Evolutionary conservation across 2,329 filamentous ascomycete genomes (phyloP).

Genomic region (Alternaria ventricosa): DNA sequence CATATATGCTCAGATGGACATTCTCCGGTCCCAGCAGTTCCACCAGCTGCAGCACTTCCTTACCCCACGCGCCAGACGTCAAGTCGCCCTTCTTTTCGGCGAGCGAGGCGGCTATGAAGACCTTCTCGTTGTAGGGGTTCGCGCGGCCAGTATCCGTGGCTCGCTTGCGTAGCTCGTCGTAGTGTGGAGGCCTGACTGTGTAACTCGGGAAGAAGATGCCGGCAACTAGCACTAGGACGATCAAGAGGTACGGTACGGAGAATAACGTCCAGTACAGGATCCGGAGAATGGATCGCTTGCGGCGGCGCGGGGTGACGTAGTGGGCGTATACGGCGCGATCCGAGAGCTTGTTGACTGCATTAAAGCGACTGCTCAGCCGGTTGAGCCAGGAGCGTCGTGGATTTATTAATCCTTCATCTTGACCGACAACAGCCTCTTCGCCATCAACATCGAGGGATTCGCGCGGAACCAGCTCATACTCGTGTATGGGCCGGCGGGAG

Average conservation of each 20-base stretch:
- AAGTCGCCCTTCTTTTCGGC: slow-evolving; percentile 69
- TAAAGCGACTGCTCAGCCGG: slow-evolving; percentile 24
- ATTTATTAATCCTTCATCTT: slow-evolving; percentile 9
- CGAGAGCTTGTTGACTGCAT: slow-evolving; percentile 34
- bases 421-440: slow-evolving; percentile 15
- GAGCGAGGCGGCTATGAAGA: slow-evolving; percentile 77
- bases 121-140: slow-evolving; percentile 65
- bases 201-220: slow-evolving; percentile 63
- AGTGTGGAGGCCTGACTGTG: slow-evolving; percentile 61
- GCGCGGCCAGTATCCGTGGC: slow-evolving; percentile 50
- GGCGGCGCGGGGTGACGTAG: slow-evolving; percentile 42
- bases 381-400: slow-evolving; percentile 35
- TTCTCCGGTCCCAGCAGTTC: slow-evolving; percentile 71
- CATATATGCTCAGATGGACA: slow-evolving; percentile 75
- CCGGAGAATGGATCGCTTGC: slow-evolving; percentile 40
- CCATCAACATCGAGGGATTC: slow-evolving; percentile 35
- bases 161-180: slow-evolving; percentile 51
- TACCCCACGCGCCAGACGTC: slow-evolving; percentile 69
- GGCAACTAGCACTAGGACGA: slow-evolving; percentile 51
- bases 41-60: slow-evolving; percentile 66
- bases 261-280: slow-evolving; percentile 42
- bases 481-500: slow-evolving; percentile 28
- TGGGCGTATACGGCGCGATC: slow-evolving; percentile 39
- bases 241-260: slow-evolving; percentile 39
- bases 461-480: slow-evolving; percentile 45